Evolutionary conservation across 257 asterid species (phyloP).

Genomic region (Pogostemon cablin): DNA sequence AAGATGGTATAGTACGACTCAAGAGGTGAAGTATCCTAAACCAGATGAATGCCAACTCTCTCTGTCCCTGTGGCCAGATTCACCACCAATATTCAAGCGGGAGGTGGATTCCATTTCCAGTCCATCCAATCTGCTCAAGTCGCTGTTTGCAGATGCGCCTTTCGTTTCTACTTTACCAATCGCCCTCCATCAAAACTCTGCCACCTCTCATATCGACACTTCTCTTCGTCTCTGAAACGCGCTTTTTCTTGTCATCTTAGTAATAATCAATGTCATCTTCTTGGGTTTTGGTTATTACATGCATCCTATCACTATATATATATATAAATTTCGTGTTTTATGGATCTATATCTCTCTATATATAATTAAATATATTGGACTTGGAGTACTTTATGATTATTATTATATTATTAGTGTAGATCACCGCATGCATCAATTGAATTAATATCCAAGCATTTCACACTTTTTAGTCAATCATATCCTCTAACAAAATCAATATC

Average conservation of each 20-base stretch:
- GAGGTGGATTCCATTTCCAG: neutral
- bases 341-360: neutral
- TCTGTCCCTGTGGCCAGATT: conserved; percentile 48
- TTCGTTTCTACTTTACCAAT: conserved; percentile 23
- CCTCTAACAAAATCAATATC: no score
- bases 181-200: conserved; percentile 22
- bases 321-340: neutral
- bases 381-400: no score
- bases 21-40: conserved; percentile 1
- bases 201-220: conserved; percentile 54
- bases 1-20: neutral
- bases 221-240: conserved; percentile 56
- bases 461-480: no score
- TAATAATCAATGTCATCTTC: neutral
- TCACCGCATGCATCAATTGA: no score
- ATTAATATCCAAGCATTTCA: no score
- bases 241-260: neutral
- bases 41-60: conserved; percentile 47
- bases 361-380: no score
- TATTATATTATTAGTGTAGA: no score
- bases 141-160: conserved; percentile 32
- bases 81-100: conserved; percentile 20
- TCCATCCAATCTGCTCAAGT: conserved; percentile 18
- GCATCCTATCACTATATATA: neutral
- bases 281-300: conserved; percentile 5